Base-by-base conservation (phyloP, 306 rosid species). In the Carpinus viminea region DNA sequence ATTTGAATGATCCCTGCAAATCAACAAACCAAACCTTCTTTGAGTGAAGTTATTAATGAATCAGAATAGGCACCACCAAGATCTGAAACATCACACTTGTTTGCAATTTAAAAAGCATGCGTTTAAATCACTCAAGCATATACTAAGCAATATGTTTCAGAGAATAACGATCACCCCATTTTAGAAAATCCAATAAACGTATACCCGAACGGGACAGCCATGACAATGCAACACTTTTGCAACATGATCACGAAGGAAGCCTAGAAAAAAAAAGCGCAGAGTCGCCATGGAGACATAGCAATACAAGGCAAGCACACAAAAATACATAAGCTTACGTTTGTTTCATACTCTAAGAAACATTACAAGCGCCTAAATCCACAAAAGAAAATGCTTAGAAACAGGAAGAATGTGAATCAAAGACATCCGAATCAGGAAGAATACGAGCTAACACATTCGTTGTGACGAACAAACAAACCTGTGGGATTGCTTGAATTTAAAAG, bases 1-100 rank as follows among this genome's bases (percentile, higher is more conserved):
- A 87, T 95, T 95, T 53, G 99, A 91, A 86, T 95, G 99, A 89
- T 95, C 89, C 94, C 99, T 95, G 84, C 57, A 81, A 84, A 86
- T 57, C 76, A 86, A 79, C 41, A 77, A 83, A 51, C 61, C 52
- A 79, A 79, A 74, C 68, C 48, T 50, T 81, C 75, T 34, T 31
- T 34, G 47, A 80, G 50, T 68, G 18, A 53, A 41, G 56, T 71
- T 57, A 55, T 71, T 28, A 54, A 18, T 57, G 55, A 68, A 75
- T 24, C 50, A 74, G 60, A 77, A 66, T 50, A 73, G 38, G 60
- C 26, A 51, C 56, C 26, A 51, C 20, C 18, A 13, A 53, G 46
- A 68, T 41, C 52, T 26, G 59, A 77, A 13, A 43, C n/a, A 41
- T 17, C 24, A 20, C 24, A 55, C 8, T 20, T 5, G 24, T 55